Evolutionary conservation across 352 stramenopile genomes (phyloP).

Genomic region (Phytopythium kandeliae): DNA sequence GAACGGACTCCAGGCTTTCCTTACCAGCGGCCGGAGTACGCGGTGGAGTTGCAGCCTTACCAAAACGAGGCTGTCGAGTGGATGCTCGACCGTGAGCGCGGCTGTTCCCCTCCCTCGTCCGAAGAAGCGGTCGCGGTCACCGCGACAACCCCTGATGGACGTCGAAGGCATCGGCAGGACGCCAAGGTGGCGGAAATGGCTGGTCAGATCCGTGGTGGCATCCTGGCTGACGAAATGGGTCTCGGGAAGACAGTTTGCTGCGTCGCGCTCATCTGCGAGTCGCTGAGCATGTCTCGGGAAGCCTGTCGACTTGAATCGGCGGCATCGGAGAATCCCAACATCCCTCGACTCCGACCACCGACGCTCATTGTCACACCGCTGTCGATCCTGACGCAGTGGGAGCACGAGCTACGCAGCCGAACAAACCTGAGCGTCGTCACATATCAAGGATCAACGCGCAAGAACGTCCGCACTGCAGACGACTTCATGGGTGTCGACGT

Average conservation of each 20-base stretch:
- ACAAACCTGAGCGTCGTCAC: conserved; percentile 70
- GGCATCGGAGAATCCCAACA: conserved; percentile 9
- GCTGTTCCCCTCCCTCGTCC: conserved; percentile 1
- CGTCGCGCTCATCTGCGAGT: conserved; percentile 72
- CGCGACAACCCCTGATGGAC: conserved; percentile 2
- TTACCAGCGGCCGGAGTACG: conserved; percentile 40
- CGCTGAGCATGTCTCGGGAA: conserved; percentile 36
- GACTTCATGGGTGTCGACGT: conserved; percentile 80
- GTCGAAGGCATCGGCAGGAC: conserved; percentile 19
- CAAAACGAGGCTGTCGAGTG: conserved; percentile 84
- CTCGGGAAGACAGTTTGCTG: conserved; percentile 90
- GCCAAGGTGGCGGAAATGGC: conserved; percentile 30
- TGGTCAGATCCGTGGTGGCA: conserved; percentile 54
- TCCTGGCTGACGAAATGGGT: conserved; percentile 87
- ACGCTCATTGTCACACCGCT: conserved; percentile 80
- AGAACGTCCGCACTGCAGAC: conserved; percentile 50
- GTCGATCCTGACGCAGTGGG: conserved; percentile 84
- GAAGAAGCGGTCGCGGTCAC: neutral
- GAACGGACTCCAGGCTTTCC: conserved; percentile 33
- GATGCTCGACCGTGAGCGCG: conserved; percentile 73
- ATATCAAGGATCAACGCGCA: conserved; percentile 65
- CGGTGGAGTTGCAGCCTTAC: conserved; percentile 68
- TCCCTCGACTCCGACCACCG: conserved; percentile 41
- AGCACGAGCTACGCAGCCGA: conserved; percentile 72
- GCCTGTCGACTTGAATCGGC: conserved; percentile 12